phyloP scores from a whole-genome alignment of 2,329 filamentous ascomycete species.

The Orbilia oligospora region DNA sequence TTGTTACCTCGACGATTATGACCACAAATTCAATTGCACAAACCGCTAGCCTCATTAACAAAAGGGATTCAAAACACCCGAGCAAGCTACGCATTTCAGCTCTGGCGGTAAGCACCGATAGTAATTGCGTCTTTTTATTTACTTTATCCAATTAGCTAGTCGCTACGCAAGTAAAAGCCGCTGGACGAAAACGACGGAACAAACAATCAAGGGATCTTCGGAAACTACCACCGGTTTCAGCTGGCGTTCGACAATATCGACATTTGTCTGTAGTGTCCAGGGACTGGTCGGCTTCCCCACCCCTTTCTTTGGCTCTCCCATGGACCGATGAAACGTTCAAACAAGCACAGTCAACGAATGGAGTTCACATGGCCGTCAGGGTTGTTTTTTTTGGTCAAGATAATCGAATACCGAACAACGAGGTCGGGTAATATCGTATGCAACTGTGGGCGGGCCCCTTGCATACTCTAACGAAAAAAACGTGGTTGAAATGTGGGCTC shows the following conservation, averaged over 20 bases:
- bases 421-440: slow-evolving; percentile 9
- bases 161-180: not conserved
- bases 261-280: slow-evolving; percentile 1
- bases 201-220: slow-evolving; percentile 29
- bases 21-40: too few relatives aligned
- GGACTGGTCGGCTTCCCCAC: not conserved
- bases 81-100: slow-evolving; percentile 7
- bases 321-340: slow-evolving; percentile 5
- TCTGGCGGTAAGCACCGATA: slow-evolving; percentile 4
- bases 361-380: slow-evolving; percentile 6
- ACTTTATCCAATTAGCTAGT: slow-evolving; percentile 11
- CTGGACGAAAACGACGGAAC: not conserved
- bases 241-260: slow-evolving; percentile 10
- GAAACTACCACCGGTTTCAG: slow-evolving; percentile 27
- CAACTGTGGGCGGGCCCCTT: slow-evolving; percentile 1
- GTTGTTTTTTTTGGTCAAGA: too few relatives aligned
- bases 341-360: slow-evolving; percentile 3
- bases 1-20: slow-evolving; percentile 8
- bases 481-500: not conserved
- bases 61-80: not conserved
- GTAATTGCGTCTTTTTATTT: not conserved
- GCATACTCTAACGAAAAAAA: slow-evolving; percentile 16
- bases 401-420: not conserved
- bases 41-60: not conserved
- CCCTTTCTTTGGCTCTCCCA: not conserved